Evolutionary conservation across 164 flowering plant genomes (phyloP).

Genomic region (Kingdonia uniflora): DNA sequence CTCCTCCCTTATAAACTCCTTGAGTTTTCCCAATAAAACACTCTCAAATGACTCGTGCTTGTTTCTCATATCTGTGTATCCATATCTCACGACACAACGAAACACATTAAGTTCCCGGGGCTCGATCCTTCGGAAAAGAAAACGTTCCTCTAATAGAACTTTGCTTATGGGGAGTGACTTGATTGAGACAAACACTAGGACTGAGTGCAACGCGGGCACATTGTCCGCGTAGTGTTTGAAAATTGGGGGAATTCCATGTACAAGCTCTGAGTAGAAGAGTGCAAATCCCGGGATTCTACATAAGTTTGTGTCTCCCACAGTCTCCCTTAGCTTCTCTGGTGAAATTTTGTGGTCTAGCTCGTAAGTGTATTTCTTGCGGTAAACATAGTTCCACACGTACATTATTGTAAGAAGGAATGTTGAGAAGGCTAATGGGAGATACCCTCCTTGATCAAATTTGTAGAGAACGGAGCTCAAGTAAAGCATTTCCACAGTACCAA

Average conservation of each 20-base stretch:
- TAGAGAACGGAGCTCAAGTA: constrained; percentile 59
- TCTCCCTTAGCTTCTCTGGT: no score
- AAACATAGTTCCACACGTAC: constrained; percentile 32
- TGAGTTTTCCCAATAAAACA: constrained; percentile 40
- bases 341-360: constrained; percentile 54
- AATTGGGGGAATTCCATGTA: no score
- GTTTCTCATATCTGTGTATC: no score
- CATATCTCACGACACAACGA: constrained; percentile 58
- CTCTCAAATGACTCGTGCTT: no score
- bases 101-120: constrained; percentile 43
- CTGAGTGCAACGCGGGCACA: constrained; percentile 63
- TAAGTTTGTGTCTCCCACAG: constrained; percentile 15
- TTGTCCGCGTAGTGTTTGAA: constrained; percentile 53
- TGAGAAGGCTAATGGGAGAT: constrained; percentile 56
- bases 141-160: constrained; percentile 55
- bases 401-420: constrained; percentile 36
- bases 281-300: constrained; percentile 51
- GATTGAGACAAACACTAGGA: constrained; percentile 62
- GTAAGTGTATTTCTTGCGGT: constrained; percentile 40
- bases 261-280: constrained; percentile 69
- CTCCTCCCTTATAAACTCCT: constrained; percentile 41
- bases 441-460: constrained; percentile 72
- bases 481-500: constrained; percentile 38
- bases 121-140: constrained; percentile 44
- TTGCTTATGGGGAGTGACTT: constrained; percentile 68